phyloP scores from a whole-genome alignment of 495 filamentous ascomycete species.

The Pyrenula aspistea region DNA sequence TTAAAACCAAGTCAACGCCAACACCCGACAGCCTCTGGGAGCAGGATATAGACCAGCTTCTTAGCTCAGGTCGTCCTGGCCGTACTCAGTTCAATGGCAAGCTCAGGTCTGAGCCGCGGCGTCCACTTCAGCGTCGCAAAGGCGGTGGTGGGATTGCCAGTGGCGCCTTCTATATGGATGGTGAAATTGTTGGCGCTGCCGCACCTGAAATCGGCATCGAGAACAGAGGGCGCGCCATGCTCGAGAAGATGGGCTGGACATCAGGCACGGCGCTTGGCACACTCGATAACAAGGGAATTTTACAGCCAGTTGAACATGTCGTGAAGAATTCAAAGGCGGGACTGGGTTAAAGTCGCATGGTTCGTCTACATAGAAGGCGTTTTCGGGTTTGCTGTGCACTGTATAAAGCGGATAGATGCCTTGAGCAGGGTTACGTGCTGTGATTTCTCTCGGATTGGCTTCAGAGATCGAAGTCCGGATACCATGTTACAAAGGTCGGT shows the following conservation, averaged over 20 bases:
- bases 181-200: conserved; percentile 76
- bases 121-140: conserved; percentile 9
- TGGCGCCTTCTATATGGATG: conserved; percentile 58
- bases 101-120: conserved; percentile 4
- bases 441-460: too few relatives aligned
- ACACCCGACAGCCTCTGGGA: conserved; percentile 36
- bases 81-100: conserved; percentile 15
- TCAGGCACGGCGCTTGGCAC: conserved; percentile 79
- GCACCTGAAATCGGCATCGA: conserved; percentile 75
- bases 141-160: conserved; percentile 25
- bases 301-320: conserved; percentile 75
- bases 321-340: conserved; percentile 80
- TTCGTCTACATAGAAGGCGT: background rate
- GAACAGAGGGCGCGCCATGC: conserved; percentile 76
- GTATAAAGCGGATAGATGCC: too few relatives aligned
- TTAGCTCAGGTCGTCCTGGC: conserved; percentile 14
- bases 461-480: too few relatives aligned
- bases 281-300: conserved; percentile 72
- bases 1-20: conserved; percentile 55
- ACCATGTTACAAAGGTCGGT: too few relatives aligned
- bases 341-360: conserved; percentile 44
- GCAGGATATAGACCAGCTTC: conserved; percentile 15
- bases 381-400: too few relatives aligned
- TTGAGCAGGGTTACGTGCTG: too few relatives aligned
- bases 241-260: conserved; percentile 97